phyloP scores from a whole-genome alignment of 805 yeast species.

The Candida endomychidarum region DNA sequence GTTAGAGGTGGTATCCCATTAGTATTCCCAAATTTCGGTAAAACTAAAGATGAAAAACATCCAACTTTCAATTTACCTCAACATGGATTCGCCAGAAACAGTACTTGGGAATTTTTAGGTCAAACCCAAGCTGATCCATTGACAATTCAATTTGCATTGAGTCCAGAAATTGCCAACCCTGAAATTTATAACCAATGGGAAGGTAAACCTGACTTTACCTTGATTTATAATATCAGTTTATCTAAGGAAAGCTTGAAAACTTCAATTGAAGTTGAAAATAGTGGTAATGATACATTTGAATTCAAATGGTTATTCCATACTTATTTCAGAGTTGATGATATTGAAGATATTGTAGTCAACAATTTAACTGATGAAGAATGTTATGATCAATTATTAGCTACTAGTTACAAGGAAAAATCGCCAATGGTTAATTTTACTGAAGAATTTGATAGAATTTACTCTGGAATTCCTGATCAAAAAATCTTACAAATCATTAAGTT shows the following conservation, averaged over 20 bases:
- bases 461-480: slow-evolving; percentile 53
- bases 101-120: slow-evolving; percentile 92
- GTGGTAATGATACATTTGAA: slow-evolving; percentile 63
- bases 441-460: slow-evolving; percentile 86
- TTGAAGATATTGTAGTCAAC: slow-evolving; percentile 72
- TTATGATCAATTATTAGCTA: slow-evolving; percentile 71
- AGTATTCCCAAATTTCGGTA: slow-evolving; percentile 94
- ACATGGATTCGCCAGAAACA: slow-evolving; percentile 93
- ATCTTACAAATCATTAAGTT: slow-evolving; percentile 65
- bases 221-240: slow-evolving; percentile 67
- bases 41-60: slow-evolving; percentile 45
- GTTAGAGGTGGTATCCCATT: slow-evolving; percentile 97
- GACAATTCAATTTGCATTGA: slow-evolving; percentile 85
- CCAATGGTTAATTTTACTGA: slow-evolving; percentile 71
- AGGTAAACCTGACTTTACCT: slow-evolving; percentile 63
- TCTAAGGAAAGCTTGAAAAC: slow-evolving; percentile 61
- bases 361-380: slow-evolving; percentile 74
- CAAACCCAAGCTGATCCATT: slow-evolving; percentile 68
- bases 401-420: slow-evolving; percentile 64
- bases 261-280: slow-evolving; percentile 71
- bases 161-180: slow-evolving; percentile 75
- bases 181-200: slow-evolving; percentile 62
- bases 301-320: slow-evolving; percentile 97
- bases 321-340: slow-evolving; percentile 72
- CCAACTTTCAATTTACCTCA: slow-evolving; percentile 79